Evolutionary conservation across 106 monocot species (phyloP), one percentile per base, ranked within the genome.

Genomic region (Dendrobium chrysotoxum): DNA sequence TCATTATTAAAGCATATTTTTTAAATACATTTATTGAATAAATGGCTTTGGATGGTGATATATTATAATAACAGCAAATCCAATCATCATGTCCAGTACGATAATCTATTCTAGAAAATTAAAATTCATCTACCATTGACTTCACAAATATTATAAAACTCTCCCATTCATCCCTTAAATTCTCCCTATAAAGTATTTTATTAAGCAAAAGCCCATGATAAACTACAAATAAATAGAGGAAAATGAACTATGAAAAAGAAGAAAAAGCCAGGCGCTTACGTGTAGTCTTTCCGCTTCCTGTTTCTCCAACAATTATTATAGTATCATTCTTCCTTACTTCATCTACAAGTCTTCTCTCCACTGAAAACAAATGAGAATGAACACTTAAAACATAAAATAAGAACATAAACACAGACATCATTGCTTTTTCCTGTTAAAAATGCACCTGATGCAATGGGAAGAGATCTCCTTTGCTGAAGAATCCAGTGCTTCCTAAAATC

Each of bases 221-320:
- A 70, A 12, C 8, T 10, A 1, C 21, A 12, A 20, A 31, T 28
- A 16, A 58, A 25, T 12, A 77, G 10, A 58, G 17, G 20, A 67
- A 9, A 30, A 72, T 71, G 42, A 64, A 67, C 23, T 8, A 2
- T 40, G 40, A 42, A 75, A 58, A 26, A 13, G 15, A 4, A 61
- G 9, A 7, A 67, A 67, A 28, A 58, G 20, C 30, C 50, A 35
- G 57, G 18, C 21, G 73, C 90, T 84, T 70, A 97, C 97, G 98
- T 3, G 98, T 98, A 21, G 98, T 98, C 78, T 98, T 98, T 20
- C 98, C 98, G 65, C 98, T 98, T 80, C 98, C 98, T 0, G 98
- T 98, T 85, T 98, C 98, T 2, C 94, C 94, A 67, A 95, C 98
- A 74, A 98, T 85, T 54, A 98, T 98, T 45, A 98, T 76, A 28